Conservation (phyloP, 2,329 filamentous ascomycete genomes). For the Aspergillus sp. region DNA sequence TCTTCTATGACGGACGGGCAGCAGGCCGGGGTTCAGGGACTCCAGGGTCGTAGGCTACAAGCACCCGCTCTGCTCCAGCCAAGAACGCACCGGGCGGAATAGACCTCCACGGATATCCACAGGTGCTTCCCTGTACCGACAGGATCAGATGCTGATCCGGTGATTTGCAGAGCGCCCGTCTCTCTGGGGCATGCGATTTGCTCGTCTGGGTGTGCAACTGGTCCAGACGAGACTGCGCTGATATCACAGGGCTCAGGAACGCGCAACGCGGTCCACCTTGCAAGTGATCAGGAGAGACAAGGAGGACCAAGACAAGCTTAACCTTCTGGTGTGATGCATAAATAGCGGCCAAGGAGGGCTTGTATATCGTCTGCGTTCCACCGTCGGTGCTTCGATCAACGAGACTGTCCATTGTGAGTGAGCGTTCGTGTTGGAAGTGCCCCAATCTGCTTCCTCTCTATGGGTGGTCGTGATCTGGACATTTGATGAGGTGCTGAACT, state of each 20-base stretch:
- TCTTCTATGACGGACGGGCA: constrained; percentile 6
- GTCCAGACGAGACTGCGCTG: constrained; percentile 3
- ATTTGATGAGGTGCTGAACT: neutral
- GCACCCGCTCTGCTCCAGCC: constrained; percentile 6
- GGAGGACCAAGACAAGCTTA: constrained; percentile 13
- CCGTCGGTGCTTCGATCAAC: neutral
- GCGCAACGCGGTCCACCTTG: constrained; percentile 20
- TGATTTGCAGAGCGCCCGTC: constrained; percentile 15
- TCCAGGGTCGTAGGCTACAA: constrained; percentile 5
- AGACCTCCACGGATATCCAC: constrained; percentile 6
- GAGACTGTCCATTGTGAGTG: neutral
- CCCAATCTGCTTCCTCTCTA: neutral
- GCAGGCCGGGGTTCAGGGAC: constrained; percentile 3
- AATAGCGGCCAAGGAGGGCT: neutral
- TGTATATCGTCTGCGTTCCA: neutral
- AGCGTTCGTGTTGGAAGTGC: neutral
- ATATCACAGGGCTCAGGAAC: constrained; percentile 16
- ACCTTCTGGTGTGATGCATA: constrained; percentile 12
- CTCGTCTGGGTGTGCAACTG: neutral
- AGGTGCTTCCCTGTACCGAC: constrained; percentile 9
- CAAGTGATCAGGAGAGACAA: constrained; percentile 11
- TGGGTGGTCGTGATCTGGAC: neutral
- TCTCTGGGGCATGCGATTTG: constrained; percentile 4
- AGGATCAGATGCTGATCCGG: constrained; percentile 12
- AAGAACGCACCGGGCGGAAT: constrained; percentile 4